A percentile compares a stretch with the other conserved stretches of the same genome.
phyloP scores from a whole-genome alignment of 164 flowering plant species.

The Amborella trichopoda region DNA sequence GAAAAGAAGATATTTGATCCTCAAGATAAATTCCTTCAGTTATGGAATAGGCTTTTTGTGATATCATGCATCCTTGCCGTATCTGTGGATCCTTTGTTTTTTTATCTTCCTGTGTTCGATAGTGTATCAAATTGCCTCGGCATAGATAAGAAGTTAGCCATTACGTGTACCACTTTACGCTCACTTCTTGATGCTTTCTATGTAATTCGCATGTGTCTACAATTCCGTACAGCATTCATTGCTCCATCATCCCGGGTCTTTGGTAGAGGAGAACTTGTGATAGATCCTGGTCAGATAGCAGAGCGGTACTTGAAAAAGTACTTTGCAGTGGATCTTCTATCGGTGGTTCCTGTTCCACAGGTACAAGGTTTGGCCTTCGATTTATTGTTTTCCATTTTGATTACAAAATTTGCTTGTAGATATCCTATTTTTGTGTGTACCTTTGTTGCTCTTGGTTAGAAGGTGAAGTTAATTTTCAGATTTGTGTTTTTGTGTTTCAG shows the following conservation, averaged over 20 bases:
- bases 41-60: conserved; percentile 71
- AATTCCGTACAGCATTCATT: conserved; percentile 91
- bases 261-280: conserved; percentile 97
- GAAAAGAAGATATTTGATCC: conserved; percentile 90
- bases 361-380: no score
- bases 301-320: conserved; percentile 57
- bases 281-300: conserved; percentile 82
- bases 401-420: no score
- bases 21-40: conserved; percentile 67
- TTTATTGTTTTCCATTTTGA: no score
- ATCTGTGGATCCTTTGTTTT: conserved; percentile 86
- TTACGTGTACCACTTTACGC: conserved; percentile 53
- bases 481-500: no score
- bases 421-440: no score
- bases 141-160: conserved; percentile 56
- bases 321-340: conserved; percentile 76
- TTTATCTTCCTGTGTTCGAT: conserved; percentile 69
- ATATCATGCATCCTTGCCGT: conserved; percentile 83
- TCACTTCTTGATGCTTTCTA: conserved; percentile 71
- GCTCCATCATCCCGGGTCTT: conserved; percentile 98
- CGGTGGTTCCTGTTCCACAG: conserved; percentile 95
- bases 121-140: conserved; percentile 37
- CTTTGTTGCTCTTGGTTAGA: no score
- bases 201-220: conserved; percentile 78
- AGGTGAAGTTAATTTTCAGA: no score